Percentiles rank a stretch among this genome's conserved stretches.
Conservation (phyloP, 495 filamentous ascomycete species). For the Rusavskia elegans region DNA sequence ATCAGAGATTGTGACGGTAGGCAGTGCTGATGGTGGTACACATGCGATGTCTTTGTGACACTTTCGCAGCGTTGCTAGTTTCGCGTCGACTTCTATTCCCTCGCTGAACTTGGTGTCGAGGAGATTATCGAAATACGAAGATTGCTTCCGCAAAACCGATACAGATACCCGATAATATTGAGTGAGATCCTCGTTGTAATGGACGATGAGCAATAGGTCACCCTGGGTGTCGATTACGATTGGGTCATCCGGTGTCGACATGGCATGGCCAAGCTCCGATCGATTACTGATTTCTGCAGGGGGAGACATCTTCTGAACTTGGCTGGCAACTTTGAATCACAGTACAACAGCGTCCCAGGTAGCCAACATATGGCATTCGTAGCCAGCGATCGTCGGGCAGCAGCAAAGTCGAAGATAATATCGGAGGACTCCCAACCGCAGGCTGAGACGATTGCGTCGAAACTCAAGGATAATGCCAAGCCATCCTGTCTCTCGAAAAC, state of each 20-base stretch:
- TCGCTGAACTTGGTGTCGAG: slow-evolving; percentile 33
- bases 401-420: background rate
- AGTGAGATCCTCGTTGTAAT: background rate
- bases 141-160: slow-evolving; percentile 1
- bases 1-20: slow-evolving; percentile 6
- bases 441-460: background rate
- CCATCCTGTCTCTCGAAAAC: slow-evolving; percentile 1
- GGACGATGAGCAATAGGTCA: slow-evolving; percentile 3
- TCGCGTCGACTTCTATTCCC: slow-evolving; percentile 15
- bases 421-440: background rate
- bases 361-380: no score
- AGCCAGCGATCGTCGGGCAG: background rate
- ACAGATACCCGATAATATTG: slow-evolving; percentile 6
- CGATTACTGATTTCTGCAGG: background rate
- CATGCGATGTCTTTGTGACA: background rate
- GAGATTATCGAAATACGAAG: slow-evolving; percentile 28
- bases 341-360: no score
- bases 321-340: background rate
- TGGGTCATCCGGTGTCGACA: background rate
- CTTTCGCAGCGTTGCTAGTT: slow-evolving; percentile 1
- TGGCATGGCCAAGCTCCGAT: background rate
- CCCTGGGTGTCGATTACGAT: slow-evolving; percentile 1
- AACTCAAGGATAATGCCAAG: slow-evolving; percentile 14
- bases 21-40: slow-evolving; percentile 5
- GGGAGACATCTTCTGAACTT: background rate